Evolutionary conservation across 345 rosid genomes (phyloP), one percentile per base, ranked within the genome.

Genomic region (Dipteronia dyeriana): DNA sequence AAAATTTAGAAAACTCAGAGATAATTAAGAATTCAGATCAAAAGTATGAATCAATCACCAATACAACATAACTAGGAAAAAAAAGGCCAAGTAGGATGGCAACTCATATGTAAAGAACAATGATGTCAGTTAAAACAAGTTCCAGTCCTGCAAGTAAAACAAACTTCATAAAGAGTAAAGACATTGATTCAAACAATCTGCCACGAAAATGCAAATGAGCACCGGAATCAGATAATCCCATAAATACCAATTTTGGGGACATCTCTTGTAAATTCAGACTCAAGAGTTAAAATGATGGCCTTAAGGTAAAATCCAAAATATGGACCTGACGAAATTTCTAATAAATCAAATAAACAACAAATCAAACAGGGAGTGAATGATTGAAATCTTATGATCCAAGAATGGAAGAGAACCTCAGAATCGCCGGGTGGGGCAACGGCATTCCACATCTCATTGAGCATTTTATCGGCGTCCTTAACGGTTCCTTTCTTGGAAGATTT

Each of bases 381-480:
- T 41, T 9, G 45, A 41, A 41, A 41, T 41, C 14, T 45, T 9
- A 45, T 45, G 39, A 41, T 41, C 45, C 0, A 41, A 9, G 45
- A 9, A 41, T 41, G 45, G 45, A 41, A 41, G 45, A 41, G 45
- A 74, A 93, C 99, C 95, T 94, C 97, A 17, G 99, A 94, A 84
- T 95, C 92, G 65, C 86, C 92, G 5, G 77, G 43, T 1, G 90
- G 88, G 1, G 97, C 98, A 76, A 93, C 91, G 41, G 95, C 91
- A 34, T 92, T 87, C 99, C 99, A 96, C 98, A 96, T 92, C 92
- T 94, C 99, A 73, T 91, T 88, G 26, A 96, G 90, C 80, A 87
- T 90, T 25, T 90, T 90, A 61, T 92, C 97, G 63, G 70, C 78
- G 23, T 86, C 89, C 70, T 82, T 88, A 6, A 82, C 80, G 31